A percentile compares a stretch with the other conserved stretches of the same genome.
Evolutionary conservation across 768 basidiomycete genomes (phyloP).

Genomic region (Boletellus emodensis): DNA sequence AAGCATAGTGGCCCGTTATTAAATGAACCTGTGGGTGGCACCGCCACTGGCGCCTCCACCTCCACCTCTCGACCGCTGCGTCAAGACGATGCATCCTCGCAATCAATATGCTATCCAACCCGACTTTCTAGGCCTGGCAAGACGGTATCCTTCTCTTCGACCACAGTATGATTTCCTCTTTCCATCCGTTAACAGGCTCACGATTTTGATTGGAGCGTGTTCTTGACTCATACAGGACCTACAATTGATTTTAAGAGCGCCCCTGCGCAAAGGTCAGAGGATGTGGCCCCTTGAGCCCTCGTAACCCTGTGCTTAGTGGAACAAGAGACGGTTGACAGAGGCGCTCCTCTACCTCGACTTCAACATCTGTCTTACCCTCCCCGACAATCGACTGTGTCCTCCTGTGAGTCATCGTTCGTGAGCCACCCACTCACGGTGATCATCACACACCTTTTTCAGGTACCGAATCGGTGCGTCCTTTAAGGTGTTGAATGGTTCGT

Average conservation of each 20-base stretch:
- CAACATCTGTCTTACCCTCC: constrained; percentile 54
- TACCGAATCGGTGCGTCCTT: constrained; percentile 62
- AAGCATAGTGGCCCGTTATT: no score
- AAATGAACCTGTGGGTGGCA: neutral
- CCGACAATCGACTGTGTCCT: constrained; percentile 77
- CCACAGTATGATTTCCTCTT: constrained; percentile 41
- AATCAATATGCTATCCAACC: constrained; percentile 47
- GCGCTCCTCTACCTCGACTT: constrained; percentile 78
- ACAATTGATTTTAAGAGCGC: constrained; percentile 76
- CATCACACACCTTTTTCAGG: constrained; percentile 35
- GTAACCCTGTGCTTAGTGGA: constrained; percentile 6
- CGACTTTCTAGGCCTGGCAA: constrained; percentile 59
- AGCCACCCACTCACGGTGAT: neutral
- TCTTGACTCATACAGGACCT: constrained; percentile 25
- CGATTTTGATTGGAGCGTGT: constrained; percentile 20
- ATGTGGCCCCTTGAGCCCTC: neutral
- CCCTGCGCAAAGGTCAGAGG: constrained; percentile 58
- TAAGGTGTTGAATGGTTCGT: neutral
- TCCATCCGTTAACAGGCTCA: neutral
- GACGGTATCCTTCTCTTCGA: constrained; percentile 51
- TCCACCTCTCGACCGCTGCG: neutral
- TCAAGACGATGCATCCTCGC: constrained; percentile 40
- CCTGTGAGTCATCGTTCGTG: constrained; percentile 51
- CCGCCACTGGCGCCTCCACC: neutral
- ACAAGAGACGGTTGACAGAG: constrained; percentile 66